Evolutionary conservation across 495 filamentous ascomycete species (phyloP).

Genomic region (Hyphodiscus hymeniophilus): DNA sequence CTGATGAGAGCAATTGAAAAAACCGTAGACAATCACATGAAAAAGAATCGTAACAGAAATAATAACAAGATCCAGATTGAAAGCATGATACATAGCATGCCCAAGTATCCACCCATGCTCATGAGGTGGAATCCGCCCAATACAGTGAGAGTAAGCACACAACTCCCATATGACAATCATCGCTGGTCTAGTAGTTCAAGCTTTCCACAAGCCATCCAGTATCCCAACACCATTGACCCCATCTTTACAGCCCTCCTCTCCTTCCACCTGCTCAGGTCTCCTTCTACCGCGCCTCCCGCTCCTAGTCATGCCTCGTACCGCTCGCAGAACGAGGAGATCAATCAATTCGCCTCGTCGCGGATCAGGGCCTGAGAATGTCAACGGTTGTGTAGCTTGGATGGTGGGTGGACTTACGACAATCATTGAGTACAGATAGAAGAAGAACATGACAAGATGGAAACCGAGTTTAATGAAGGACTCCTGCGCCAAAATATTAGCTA

Average conservation of each 20-base stretch:
- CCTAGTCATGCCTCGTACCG: slow-evolving; percentile 11
- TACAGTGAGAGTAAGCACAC: slow-evolving; percentile 6
- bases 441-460: slow-evolving; percentile 99
- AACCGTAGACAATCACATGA: too few relatives aligned
- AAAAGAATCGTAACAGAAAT: not conserved
- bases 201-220: slow-evolving; percentile 7
- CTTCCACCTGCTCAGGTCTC: not conserved
- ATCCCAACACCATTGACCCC: slow-evolving; percentile 14
- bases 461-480: slow-evolving; percentile 99
- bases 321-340: slow-evolving; percentile 10
- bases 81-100: slow-evolving; percentile 16
- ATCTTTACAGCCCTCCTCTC: not conserved
- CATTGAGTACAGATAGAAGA: slow-evolving; percentile 99
- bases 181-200: slow-evolving; percentile 16
- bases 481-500: slow-evolving; percentile 34
- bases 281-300: not conserved
- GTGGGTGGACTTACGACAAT: slow-evolving; percentile 53
- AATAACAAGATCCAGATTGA: slow-evolving; percentile 8
- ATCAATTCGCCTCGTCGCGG: slow-evolving; percentile 82
- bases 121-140: slow-evolving; percentile 5
- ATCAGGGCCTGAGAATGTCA: slow-evolving; percentile 44
- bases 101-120: slow-evolving; percentile 21
- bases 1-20: too few relatives aligned
- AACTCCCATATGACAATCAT: slow-evolving; percentile 5
- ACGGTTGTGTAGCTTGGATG: not conserved